Evolutionary conservation across 768 basidiomycete genomes (phyloP), one percentile per base, ranked within the genome.

Genomic region (Tricholoma bakamatsutake): DNA sequence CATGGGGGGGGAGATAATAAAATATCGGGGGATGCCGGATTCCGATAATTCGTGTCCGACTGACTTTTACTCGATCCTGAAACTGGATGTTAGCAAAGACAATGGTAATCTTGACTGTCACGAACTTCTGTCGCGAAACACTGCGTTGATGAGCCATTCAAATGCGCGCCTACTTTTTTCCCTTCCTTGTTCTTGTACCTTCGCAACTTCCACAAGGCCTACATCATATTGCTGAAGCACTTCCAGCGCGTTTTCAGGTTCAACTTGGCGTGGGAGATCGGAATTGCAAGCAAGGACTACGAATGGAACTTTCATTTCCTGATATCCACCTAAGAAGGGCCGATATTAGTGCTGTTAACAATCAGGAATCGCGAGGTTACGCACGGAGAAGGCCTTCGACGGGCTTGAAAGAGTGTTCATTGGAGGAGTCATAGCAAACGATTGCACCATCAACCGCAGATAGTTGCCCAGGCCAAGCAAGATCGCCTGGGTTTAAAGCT

Each of bases 261-360:
- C 78, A n/a, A 91, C 75, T 39, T 73, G 73, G 37, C 73, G 74
- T 17, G 76, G 75, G 17, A 87, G 72, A 64, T 96, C 90, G 5
- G 86, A 85, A 69, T 97, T 98, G 74, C 93, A 93, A 4, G 90
- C 92, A 12, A 98, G 75, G 11, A 93, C 88, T 45, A 96, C 77
- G 24, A 81, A 72, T 8, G 88, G 81, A 35, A 88, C 71, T 56
- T 79, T 80, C 64, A 82, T 71, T 51, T 76, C 73, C 62, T 71
- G 73, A 69, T 82, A 86, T 56, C 79, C 71, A 62, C 77, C 90
- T 93, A 43, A 59, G 57, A 43, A 59, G 57, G 47, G 62, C 58
- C 31, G 21, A 57, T 28, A 21, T 51, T 53, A 21, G 21, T 7
- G 15, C 27, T 12, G 18, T 39, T 48, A 12, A 7, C 28, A 15